Conservation (phyloP, 164 flowering plant genomes). For the Umbilicus rupestris region DNA sequence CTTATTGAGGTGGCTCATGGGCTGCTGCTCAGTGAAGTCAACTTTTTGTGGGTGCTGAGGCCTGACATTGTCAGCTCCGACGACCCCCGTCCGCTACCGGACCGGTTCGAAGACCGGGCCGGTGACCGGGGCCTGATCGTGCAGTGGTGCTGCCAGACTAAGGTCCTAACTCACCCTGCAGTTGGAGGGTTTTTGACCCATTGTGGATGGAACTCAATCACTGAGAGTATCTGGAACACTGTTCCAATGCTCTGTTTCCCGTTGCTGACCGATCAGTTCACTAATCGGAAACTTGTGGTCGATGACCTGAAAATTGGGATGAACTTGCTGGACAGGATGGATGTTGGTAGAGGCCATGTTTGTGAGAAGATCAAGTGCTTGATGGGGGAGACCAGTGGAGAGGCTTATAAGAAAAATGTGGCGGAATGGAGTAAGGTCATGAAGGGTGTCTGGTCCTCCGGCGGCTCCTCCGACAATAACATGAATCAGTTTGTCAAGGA, state of each 20-base stretch:
- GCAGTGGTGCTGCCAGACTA: slow-evolving; percentile 59
- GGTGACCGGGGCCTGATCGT: slow-evolving; percentile 36
- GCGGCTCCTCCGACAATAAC: slow-evolving; percentile 49
- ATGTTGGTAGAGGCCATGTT: slow-evolving; percentile 26
- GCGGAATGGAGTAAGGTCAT: slow-evolving; percentile 25
- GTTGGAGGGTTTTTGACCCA: slow-evolving; percentile 76
- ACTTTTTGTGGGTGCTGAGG: slow-evolving; percentile 68
- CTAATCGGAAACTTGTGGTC: slow-evolving; percentile 63
- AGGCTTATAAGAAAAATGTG: slow-evolving; percentile 19
- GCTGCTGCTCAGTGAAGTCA: slow-evolving; percentile 34
- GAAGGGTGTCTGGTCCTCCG: slow-evolving; percentile 25
- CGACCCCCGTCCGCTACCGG: slow-evolving; percentile 39
- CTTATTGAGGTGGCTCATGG: slow-evolving; percentile 60
- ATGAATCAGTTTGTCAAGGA: slow-evolving; percentile 34
- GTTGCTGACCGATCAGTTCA: slow-evolving; percentile 61
- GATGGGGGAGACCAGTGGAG: slow-evolving; percentile 31
- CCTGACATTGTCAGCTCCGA: slow-evolving; percentile 57
- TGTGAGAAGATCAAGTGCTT: slow-evolving; percentile 32
- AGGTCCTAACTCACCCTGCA: slow-evolving; percentile 44
- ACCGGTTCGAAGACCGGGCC: slow-evolving; percentile 24
- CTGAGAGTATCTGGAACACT: slow-evolving; percentile 55
- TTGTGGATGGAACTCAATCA: slow-evolving; percentile 75
- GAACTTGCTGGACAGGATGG: slow-evolving; percentile 19
- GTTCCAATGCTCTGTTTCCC: slow-evolving; percentile 65
- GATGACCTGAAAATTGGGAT: slow-evolving; percentile 74